Evolutionary conservation across 345 rosid species (phyloP).

Genomic region (Ceriops tagal): DNA sequence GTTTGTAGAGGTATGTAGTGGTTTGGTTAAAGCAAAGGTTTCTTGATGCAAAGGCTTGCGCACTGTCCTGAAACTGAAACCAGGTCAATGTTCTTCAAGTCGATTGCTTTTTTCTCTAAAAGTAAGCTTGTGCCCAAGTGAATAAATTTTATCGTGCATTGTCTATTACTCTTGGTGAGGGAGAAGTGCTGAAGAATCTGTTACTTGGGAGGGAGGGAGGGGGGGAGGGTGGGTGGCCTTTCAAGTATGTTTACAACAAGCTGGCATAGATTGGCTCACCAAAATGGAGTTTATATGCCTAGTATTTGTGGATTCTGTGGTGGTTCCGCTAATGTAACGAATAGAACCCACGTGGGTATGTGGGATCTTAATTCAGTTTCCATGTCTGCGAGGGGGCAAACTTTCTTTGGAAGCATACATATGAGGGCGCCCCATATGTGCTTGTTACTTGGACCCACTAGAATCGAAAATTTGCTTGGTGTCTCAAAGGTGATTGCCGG

Average conservation of each 20-base stretch:
- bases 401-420: constrained; percentile 11
- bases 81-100: neutral
- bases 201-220: neutral
- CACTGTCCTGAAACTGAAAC: neutral
- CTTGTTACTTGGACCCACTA: constrained; percentile 6
- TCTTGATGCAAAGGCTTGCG: neutral
- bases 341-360: constrained; percentile 19
- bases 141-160: neutral
- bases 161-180: constrained; percentile 9
- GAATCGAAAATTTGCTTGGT: constrained; percentile 1
- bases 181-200: constrained; percentile 20
- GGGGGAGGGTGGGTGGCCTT: neutral
- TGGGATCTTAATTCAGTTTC: constrained; percentile 13
- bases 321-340: constrained; percentile 25
- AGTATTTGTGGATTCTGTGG: constrained; percentile 15
- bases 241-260: constrained; percentile 22
- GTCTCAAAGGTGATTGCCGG: constrained; percentile 13
- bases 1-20: neutral
- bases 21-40: neutral
- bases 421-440: neutral
- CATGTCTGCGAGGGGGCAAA: neutral
- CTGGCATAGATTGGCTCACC: constrained; percentile 25
- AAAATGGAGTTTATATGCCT: constrained; percentile 11
- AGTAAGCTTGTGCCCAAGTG: neutral
- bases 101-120: neutral